Base-by-base conservation (phyloP, 768 basidiomycete species). In the Pleurotus djamor region DNA sequence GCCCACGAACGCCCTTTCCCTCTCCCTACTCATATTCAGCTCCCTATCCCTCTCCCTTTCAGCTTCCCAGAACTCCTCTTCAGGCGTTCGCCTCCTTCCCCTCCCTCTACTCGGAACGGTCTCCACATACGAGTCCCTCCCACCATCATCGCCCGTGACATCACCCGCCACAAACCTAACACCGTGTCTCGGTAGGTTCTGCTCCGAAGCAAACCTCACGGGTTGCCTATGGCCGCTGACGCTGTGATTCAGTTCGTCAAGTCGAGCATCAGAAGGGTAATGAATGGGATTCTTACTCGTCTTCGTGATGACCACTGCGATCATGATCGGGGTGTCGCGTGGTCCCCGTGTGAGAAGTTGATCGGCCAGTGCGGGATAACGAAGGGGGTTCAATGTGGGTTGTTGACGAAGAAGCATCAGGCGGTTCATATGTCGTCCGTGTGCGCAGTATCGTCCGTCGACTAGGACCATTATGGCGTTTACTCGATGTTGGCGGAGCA, bases 131-230 rank as follows among this genome's bases (percentile, higher is more conserved):
- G 45, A 12, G 7, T 16, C 45, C 45, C 45, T 7, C 45, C 16
- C 7, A 10, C 13, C 45, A 16, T 17, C 45, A 17, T 47, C 45
- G 12, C 45, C 45, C 45, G 17, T 17, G 17, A 50, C 34, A 50
- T 50, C 49, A 1, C 49, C 41, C 21, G 16, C n/a, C 36, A 56
- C 54, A 44, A 56, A 56, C 21, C 38, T 21, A 3, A 56, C 54
- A 7, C 54, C 38, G 12, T 56, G 54, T n/a, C 54, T 41, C 5
- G 54, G 54, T n/a, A 56, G 32, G 41, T 56, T 21, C 12, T 44
- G 54, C 21, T 56, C 54, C 4, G 54, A 56, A 13, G 54, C 54
- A 33, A 56, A 56, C n/a, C 41, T n/a, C 54, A 56, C 44, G 41
- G 52, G 32, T 54, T 33, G 7, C 10, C 28, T 56, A 13, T 7